A percentile compares a stretch with the other conserved stretches of the same genome.
phyloP scores from a whole-genome alignment of 495 filamentous ascomycete genomes.

The Chaetomidium leptoderma region DNA sequence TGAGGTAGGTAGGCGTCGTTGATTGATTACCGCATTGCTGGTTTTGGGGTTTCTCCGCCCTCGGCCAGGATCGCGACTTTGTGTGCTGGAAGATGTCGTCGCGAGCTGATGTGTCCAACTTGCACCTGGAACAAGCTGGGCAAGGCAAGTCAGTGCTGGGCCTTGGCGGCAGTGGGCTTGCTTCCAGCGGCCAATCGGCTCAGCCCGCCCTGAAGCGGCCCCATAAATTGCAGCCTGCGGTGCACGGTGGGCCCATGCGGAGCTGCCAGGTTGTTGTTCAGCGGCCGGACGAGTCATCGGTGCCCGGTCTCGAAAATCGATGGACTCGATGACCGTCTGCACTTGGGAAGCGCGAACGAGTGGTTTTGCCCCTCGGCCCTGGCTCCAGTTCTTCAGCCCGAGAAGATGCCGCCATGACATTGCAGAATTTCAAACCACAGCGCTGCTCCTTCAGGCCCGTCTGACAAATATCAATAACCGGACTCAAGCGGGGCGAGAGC shows the following conservation, averaged over 20 bases:
- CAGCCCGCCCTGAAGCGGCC: conserved; percentile 13
- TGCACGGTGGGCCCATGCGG: neutral
- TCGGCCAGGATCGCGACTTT: no score
- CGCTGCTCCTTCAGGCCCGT: neutral
- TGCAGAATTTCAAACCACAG: neutral
- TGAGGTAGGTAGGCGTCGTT: neutral
- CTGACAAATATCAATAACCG: conserved; percentile 1
- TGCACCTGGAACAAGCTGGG: neutral
- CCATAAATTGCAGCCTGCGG: neutral
- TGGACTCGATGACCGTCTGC: neutral
- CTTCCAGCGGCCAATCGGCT: conserved; percentile 23
- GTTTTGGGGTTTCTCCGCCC: no score
- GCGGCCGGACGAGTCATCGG: conserved; percentile 22
- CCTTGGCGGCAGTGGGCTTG: neutral
- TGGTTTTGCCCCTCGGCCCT: conserved; percentile 2
- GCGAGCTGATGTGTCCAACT: neutral
- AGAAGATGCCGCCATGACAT: conserved; percentile 14
- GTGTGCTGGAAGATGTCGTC: neutral
- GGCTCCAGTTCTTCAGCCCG: neutral
- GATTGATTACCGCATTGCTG: neutral
- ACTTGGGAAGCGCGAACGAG: neutral
- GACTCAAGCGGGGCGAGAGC: neutral
- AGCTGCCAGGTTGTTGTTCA: neutral
- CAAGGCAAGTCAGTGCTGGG: neutral
- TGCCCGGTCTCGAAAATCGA: neutral